Conservation (phyloP, 257 asterid species). For the Solanum gracilifrons region DNA sequence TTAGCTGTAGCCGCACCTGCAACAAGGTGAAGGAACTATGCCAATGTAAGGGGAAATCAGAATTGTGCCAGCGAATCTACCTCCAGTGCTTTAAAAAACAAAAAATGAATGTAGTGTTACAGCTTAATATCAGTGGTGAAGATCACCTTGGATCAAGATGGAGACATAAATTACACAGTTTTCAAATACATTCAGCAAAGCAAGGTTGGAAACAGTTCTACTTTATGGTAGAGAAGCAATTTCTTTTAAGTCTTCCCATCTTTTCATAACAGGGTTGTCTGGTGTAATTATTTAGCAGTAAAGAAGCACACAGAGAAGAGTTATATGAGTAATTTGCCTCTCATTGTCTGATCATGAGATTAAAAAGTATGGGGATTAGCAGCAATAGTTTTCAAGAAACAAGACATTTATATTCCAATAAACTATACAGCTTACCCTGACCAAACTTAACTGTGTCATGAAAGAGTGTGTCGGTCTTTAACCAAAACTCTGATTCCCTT, state of each 20-base stretch:
- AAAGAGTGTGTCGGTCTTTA: background rate
- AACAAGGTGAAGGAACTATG: background rate
- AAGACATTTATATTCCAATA: background rate
- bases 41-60: background rate
- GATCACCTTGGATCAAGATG: background rate
- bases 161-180: background rate
- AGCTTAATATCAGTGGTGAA: background rate
- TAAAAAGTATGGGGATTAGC: background rate
- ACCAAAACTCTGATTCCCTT: background rate
- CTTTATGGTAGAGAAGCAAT: background rate
- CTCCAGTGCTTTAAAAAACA: background rate
- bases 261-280: background rate
- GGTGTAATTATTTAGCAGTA: background rate
- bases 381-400: background rate
- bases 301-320: background rate
- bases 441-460: background rate
- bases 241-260: background rate
- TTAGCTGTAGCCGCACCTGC: constrained; percentile 22
- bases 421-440: background rate
- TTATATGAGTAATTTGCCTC: background rate
- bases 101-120: background rate
- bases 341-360: background rate
- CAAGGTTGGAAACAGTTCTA: background rate
- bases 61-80: background rate
- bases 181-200: background rate